Base-by-base conservation (phyloP, 2,329 filamentous ascomycete species). In the Fusarium robinianum region DNA sequence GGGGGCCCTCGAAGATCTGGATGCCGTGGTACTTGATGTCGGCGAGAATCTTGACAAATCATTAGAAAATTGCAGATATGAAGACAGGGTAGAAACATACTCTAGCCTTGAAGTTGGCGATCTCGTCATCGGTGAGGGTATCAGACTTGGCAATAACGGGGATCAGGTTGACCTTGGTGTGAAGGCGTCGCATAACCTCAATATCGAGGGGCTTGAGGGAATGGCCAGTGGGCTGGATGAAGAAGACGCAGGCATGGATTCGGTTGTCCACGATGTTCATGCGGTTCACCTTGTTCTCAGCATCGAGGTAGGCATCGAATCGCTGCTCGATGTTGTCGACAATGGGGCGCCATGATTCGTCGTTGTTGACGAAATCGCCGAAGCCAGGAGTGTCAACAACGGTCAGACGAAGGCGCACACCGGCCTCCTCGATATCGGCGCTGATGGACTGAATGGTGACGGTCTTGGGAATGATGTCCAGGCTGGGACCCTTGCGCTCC, bases 251-350 rank as follows among this genome's bases (percentile, higher is more conserved):
- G 43, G 94, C 94, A 66, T 99, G 94, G 55, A 99, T 95, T 63
- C 94, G 88, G 81, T 97, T 99, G 77, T 99, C 94, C 53, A 99
- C 87, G 71, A 97, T 97, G 81, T 99, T 99, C 85, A 96, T 96
- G 65, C 94, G 90, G 80, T 99, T 99, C 71, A 99, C 90, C 83
- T 97, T 99, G 84, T 99, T 99, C 82, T 99, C 94, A 31, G 94
- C 92, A 73, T 99, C 94, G 48, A 99, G 81, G 73, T 97, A 99
- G 40, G 94, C 91, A 73, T 99, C 94, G 67, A 94, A 99, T 61
- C 94, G 88, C 80, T 96, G 90, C 80, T 99, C 94, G 65, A 99
- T 97, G 80, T 97, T 97, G 79, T 99, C 94, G 63, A 96, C 87
- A 73, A 99, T 99, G 44, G 94, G 94, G 66, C 94, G 85, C 94